Conservation (phyloP, 495 filamentous ascomycete genomes). For the Xylona heveae region DNA sequence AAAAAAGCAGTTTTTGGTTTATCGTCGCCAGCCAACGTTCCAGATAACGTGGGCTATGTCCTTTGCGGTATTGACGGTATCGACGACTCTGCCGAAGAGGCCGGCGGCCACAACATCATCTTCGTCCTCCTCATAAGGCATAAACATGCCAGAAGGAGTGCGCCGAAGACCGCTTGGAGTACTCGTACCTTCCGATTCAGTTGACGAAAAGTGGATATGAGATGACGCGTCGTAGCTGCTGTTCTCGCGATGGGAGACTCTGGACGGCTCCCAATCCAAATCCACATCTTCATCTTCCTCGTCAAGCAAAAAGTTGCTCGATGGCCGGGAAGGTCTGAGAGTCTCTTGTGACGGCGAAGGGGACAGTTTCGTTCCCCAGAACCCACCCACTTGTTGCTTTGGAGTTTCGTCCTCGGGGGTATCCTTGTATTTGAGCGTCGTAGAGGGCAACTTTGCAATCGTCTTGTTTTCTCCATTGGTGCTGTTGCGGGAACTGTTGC, state of each 20-base stretch:
- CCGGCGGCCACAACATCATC: conserved; percentile 31
- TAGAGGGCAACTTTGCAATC: conserved; percentile 82
- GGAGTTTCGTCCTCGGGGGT: conserved; percentile 30
- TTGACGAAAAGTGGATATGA: conserved; percentile 12
- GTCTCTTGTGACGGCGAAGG: conserved; percentile 65
- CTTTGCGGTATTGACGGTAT: conserved; percentile 87
- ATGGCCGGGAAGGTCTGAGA: conserved; percentile 44
- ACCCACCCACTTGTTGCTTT: conserved; percentile 26
- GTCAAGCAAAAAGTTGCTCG: conserved; percentile 47
- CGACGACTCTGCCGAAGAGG: conserved; percentile 64
- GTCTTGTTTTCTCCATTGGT: conserved; percentile 55
- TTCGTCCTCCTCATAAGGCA: conserved; percentile 60
- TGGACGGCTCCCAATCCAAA: conserved; percentile 25
- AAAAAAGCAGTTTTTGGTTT: no score
- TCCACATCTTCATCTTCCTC: conserved; percentile 43
- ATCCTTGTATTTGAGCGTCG: conserved; percentile 78
- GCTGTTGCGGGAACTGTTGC: conserved; percentile 27
- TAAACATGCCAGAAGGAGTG: conserved; percentile 66
- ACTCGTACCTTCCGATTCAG: conserved; percentile 10
- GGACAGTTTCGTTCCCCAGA: conserved; percentile 25
- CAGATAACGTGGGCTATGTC: conserved; percentile 94
- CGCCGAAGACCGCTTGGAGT: conserved; percentile 34
- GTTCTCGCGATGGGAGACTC: conserved; percentile 16
- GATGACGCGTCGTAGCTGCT: conserved; percentile 8
- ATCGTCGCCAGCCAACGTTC: conserved; percentile 90